Evolutionary conservation across 2,329 filamentous ascomycete species (phyloP).

Genomic region (Aspergillus thermomutatus): DNA sequence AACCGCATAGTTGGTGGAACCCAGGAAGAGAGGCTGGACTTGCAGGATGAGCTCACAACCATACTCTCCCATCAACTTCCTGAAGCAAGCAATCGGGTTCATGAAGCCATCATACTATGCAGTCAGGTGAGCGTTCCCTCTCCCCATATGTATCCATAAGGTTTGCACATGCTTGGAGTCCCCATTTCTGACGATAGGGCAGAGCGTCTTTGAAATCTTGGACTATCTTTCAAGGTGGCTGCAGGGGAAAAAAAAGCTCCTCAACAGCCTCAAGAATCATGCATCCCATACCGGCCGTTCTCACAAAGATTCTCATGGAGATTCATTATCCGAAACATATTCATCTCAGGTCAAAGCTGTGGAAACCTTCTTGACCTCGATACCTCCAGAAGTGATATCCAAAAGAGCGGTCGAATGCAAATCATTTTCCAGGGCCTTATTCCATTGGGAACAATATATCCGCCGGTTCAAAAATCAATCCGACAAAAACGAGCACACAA

Average conservation of each 20-base stretch:
- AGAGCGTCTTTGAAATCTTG: slow-evolving; percentile 85
- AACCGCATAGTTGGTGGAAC: slow-evolving; percentile 76
- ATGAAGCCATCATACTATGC: slow-evolving; percentile 76
- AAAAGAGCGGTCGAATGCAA: slow-evolving; percentile 87
- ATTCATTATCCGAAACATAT: slow-evolving; percentile 30
- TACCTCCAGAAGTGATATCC: slow-evolving; percentile 71
- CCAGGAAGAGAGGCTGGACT: slow-evolving; percentile 59
- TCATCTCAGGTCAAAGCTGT: slow-evolving; percentile 57
- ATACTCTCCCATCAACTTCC: slow-evolving; percentile 67
- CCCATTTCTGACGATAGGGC: background rate
- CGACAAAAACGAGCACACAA: slow-evolving; percentile 50
- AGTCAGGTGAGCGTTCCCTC: slow-evolving; percentile 65
- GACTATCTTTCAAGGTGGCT: slow-evolving; percentile 92
- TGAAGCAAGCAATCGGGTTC: slow-evolving; percentile 54
- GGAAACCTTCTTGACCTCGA: slow-evolving; percentile 66
- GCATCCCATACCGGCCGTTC: slow-evolving; percentile 26
- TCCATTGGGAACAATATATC: slow-evolving; percentile 92
- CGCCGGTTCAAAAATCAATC: slow-evolving; percentile 50
- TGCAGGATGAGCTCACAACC: slow-evolving; percentile 69
- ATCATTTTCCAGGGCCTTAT: slow-evolving; percentile 86
- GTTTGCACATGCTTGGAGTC: background rate
- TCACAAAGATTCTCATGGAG: slow-evolving; percentile 25
- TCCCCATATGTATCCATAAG: background rate
- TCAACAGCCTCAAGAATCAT: slow-evolving; percentile 30
- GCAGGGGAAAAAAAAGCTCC: slow-evolving; percentile 66